Conservation (phyloP, 2,329 filamentous ascomycete species). For the Herpotrichia juniperi region DNA sequence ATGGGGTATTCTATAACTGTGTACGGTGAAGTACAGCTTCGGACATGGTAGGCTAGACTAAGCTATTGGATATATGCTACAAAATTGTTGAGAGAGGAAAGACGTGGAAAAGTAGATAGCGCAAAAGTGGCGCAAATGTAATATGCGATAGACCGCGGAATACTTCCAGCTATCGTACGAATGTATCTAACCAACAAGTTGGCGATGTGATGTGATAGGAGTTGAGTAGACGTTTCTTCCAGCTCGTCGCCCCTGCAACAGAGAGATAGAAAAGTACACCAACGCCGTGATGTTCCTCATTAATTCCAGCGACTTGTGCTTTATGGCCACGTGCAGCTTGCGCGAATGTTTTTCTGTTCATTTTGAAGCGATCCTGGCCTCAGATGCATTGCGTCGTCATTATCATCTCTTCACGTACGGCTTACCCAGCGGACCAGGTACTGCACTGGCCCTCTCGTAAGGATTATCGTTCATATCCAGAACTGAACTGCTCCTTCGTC, state of each 20-base stretch:
- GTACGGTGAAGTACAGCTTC: neutral
- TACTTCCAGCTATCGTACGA: slow-evolving; percentile 39
- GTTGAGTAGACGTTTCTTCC: no score
- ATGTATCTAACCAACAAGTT: slow-evolving; percentile 2
- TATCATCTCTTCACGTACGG: slow-evolving; percentile 25
- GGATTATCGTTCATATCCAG: slow-evolving; percentile 25
- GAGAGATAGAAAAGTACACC: slow-evolving; percentile 8
- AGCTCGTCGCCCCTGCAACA: slow-evolving; percentile 6
- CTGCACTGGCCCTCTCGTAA: slow-evolving; percentile 22
- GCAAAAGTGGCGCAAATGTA: neutral
- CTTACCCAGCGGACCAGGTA: slow-evolving; percentile 23
- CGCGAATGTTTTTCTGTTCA: slow-evolving; percentile 5
- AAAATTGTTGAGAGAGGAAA: neutral
- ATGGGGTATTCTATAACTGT: slow-evolving; percentile 4
- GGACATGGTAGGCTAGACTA: neutral
- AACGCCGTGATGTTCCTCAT: slow-evolving; percentile 15
- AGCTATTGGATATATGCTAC: slow-evolving; percentile 3
- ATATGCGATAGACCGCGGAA: slow-evolving; percentile 28
- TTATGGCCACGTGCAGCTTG: slow-evolving; percentile 8
- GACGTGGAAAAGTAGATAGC: neutral
- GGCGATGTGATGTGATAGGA: neutral
- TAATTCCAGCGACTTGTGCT: slow-evolving; percentile 15
- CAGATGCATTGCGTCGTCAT: neutral
- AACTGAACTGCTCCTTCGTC: slow-evolving; percentile 26
- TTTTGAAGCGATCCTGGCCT: slow-evolving; percentile 2